A percentile compares a stretch with the other conserved stretches of the same genome.
Conservation (phyloP, 1,284 basidiomycete genomes). For the Athelia psychrophila region DNA sequence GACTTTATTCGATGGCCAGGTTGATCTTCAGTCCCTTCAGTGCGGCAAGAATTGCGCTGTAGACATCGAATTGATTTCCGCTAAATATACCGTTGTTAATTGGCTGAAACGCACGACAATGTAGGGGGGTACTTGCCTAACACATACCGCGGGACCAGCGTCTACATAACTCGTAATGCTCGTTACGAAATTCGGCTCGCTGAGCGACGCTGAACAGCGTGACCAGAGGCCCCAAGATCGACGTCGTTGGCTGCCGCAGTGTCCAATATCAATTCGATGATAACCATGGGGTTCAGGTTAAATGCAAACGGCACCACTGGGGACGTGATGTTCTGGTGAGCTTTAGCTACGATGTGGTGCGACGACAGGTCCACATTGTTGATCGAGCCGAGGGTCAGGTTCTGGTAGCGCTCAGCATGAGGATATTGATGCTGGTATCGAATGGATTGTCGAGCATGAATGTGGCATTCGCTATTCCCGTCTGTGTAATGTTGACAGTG, state of each 20-base stretch:
- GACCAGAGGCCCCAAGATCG: constrained; percentile 62
- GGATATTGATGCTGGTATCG: too few species aligned
- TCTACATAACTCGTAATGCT: constrained; percentile 54
- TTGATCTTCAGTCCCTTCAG: constrained; percentile 58
- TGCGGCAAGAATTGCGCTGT: constrained; percentile 60
- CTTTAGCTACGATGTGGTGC: constrained; percentile 1
- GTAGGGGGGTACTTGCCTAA: constrained; percentile 32
- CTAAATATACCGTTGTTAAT: too few species aligned
- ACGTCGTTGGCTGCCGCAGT: constrained; percentile 56
- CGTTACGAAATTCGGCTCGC: constrained; percentile 49
- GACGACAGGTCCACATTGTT: too few species aligned
- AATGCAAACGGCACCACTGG: constrained; percentile 60
- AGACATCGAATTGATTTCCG: constrained; percentile 60
- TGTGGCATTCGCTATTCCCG: constrained; percentile 48
- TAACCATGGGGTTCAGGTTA: constrained; percentile 60
- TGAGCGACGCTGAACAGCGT: constrained; percentile 56
- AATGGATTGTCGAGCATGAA: too few species aligned
- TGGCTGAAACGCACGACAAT: too few species aligned
- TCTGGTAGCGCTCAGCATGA: too few species aligned
- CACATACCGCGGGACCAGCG: constrained; percentile 46
- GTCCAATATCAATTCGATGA: constrained; percentile 56
- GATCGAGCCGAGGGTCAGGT: too few species aligned
- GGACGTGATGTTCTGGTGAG: constrained; percentile 51
- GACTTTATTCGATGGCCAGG: constrained; percentile 43
- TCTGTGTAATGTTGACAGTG: constrained; percentile 44